Evolutionary conservation across 2,329 filamentous ascomycete species (phyloP), one percentile per base, ranked within the genome.

Genomic region (Alternaria sp.): DNA sequence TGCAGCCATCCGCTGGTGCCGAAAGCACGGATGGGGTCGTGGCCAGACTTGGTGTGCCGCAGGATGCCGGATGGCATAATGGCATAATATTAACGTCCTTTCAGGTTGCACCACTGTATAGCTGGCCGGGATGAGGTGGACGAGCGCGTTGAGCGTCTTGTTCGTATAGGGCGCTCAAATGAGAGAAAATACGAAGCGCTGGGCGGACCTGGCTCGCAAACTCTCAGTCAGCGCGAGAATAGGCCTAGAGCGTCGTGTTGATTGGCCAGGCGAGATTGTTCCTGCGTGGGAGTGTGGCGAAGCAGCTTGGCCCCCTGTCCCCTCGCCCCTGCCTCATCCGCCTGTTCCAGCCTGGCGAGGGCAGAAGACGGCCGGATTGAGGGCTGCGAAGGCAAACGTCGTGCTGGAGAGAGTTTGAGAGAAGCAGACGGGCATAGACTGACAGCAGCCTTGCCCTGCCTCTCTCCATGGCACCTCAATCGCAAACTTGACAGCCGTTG

Each of bases 231-330:
- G 62, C 60, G 49, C 38, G 34, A 54, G 30, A 51, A 43, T 42
- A 46, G 52, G 54, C 51, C 46, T 62, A 46, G 48, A 42, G 48
- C 26, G 30, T 14, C 30, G 47, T 22, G 36, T 30, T 53, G 24
- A 64, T 66, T 66, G 61, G 65, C 28, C 51, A 41, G 28, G 20
- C 56, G 65, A 65, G 54, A 64, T 64, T 64, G 65, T 64, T 59
- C 64, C 59, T 67, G 62, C 62, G 59, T 65, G 34, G 48, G 62
- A 70, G 54, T 67, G 69, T 70, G 69, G 69, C 69, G 69, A 63
- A 72, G 69, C 67, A 55, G 11, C 24, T 22, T 41, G 2, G 12
- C 32, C 48, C 32, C 49, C 32, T 30, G 49, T 39, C 54, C 52
- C 62, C 58, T 56, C 63, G 63, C 54, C 18, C 57, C 41, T 64